Percentiles rank a stretch among this genome's conserved stretches.
Evolutionary conservation across 768 basidiomycete species (phyloP).

Genomic region (Imleria badia): DNA sequence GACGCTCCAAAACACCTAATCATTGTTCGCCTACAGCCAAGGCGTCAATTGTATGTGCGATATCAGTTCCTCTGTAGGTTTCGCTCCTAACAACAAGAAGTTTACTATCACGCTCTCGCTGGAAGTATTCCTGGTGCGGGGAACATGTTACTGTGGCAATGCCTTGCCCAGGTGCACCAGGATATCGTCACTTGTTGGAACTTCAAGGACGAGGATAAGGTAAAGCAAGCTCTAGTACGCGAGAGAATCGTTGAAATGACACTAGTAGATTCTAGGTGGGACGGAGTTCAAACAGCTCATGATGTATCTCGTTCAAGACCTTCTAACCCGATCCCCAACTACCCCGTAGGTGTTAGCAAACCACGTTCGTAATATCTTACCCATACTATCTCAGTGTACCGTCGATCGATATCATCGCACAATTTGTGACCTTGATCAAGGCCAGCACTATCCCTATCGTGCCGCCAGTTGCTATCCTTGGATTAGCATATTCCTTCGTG

Average conservation of each 20-base stretch:
- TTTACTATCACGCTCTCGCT: background rate
- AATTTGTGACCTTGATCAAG: constrained; percentile 1
- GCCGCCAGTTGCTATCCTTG: constrained; percentile 3
- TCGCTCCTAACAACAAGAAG: background rate
- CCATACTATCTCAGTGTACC: background rate
- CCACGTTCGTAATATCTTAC: background rate
- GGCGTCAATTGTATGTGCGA: background rate
- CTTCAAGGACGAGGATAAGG: constrained; percentile 1
- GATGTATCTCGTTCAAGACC: constrained; percentile 2
- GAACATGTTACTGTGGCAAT: background rate
- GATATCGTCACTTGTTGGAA: constrained; percentile 10
- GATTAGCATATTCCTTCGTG: constrained; percentile 2
- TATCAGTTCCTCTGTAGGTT: background rate
- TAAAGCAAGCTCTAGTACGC: background rate
- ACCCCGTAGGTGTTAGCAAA: background rate
- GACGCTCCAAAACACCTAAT: background rate
- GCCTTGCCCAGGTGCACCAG: constrained; percentile 3
- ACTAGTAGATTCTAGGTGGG: background rate
- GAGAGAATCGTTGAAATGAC: background rate
- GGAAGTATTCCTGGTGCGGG: background rate
- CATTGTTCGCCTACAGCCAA: background rate
- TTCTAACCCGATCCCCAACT: background rate
- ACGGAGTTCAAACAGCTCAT: constrained; percentile 2
- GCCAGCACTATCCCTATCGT: constrained; percentile 1
- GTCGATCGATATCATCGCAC: background rate